Percentiles rank a stretch among this genome's conserved stretches.
Evolutionary conservation across 768 basidiomycete genomes (phyloP).

Genomic region (Podaxis carcinomalis): DNA sequence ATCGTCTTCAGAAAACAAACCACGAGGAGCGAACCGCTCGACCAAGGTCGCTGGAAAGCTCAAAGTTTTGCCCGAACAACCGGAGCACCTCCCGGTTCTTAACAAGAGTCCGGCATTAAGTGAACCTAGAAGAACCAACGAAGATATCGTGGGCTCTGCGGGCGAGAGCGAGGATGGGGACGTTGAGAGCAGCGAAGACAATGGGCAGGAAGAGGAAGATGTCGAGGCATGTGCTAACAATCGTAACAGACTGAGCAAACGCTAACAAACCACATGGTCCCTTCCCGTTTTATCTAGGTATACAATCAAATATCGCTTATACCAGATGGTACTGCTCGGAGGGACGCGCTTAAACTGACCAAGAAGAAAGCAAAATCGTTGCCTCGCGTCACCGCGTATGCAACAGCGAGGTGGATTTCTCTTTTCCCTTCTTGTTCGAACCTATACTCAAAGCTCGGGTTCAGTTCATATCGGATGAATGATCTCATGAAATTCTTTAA

Average conservation of each 20-base stretch:
- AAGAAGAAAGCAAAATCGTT: constrained; percentile 93
- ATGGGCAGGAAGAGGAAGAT: constrained; percentile 42
- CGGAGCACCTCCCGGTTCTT: constrained; percentile 44
- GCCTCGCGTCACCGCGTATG: constrained; percentile 94
- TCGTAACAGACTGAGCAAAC: neutral
- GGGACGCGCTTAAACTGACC: constrained; percentile 85
- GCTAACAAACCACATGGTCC: neutral
- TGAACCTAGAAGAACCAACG: constrained; percentile 31
- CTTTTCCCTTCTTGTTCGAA: neutral
- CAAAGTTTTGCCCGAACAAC: constrained; percentile 85
- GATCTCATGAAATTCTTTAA: constrained; percentile 89
- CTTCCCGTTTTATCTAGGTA: constrained; percentile 42
- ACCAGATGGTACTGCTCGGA: constrained; percentile 88
- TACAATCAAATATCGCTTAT: constrained; percentile 93
- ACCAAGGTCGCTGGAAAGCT: constrained; percentile 83
- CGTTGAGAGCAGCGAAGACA: constrained; percentile 57
- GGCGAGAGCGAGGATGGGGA: constrained; percentile 75
- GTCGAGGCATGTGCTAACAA: constrained; percentile 46
- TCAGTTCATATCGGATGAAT: constrained; percentile 82
- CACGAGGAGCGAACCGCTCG: constrained; percentile 70
- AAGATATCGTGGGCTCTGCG: neutral
- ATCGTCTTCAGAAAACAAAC: constrained; percentile 41
- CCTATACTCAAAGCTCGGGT: neutral
- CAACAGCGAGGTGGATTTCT: constrained; percentile 73
- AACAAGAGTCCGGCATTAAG: constrained; percentile 19